Base-by-base conservation (phyloP, 306 rosid species). In the Ochetophila trinervis region DNA sequence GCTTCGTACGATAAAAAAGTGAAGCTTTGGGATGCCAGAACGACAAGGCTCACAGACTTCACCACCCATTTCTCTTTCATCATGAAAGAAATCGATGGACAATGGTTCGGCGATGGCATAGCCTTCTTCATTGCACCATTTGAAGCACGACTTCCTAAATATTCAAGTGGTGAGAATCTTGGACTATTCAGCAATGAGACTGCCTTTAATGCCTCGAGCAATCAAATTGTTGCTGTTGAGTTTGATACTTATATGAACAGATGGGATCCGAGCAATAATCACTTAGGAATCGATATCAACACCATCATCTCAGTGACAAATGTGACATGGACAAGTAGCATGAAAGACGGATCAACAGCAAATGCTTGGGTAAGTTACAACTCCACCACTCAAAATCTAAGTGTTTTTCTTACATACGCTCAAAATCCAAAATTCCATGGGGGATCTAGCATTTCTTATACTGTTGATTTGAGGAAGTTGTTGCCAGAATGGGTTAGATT, bases 31-130 rank as follows among this genome's bases (percentile, higher is more conserved):
- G 87, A 91, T 12, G 70, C 56, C 59, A 17, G 16, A 62, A 85
- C 89, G 0, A 54, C 65, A 13, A 68, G 65, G 49, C 76, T 87
- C 42, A 58, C 95, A 3, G 88, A 83, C 65, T 88, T 89, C 77
- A 76, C 80, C n/a, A 89, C 98, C 11, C 96, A 87, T 24, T 85
- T 91, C 74, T 57, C 95, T 17, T 91, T 91, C 30, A 6, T 62
- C 16, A 82, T 88, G 62, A 69, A 5, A 19, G 68, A 88, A 4
- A 57, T 76, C 8, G 0, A 70, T 40, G 0, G 1, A 0, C 0
- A 62, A 9, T 0, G 0, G 2, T 30, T 23, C 21, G 95, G 97
- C 0, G 93, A 91, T 23, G 97, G 93, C 5, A 48, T 91, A 24
- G 55, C 95, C 34, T 88, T 91, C 74, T 86, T 84, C 76, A 59